Base-by-base conservation (phyloP, 1,139 yeast genomes). In the Arxiozyma telluris region DNA sequence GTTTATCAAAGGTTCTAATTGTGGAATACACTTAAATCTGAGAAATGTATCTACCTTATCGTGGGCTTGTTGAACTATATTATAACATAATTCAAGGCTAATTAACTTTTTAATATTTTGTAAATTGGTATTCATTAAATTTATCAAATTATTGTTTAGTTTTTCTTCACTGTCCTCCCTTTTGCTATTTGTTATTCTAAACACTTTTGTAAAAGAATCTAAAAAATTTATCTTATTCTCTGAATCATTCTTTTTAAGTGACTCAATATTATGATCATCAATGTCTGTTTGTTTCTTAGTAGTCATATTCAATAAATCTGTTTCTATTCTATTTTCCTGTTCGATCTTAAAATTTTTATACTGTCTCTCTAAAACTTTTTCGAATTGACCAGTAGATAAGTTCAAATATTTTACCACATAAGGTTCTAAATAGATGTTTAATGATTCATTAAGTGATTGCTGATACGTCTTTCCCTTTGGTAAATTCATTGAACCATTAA, bases 201-300 rank as follows among this genome's bases (percentile, higher is more conserved):
- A 76, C 15, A 84, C 83, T 60, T 82, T 84, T 34, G 82, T 79
- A 67, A 85, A 85, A 62, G 83, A 79, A 43, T 82, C 72, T 53
- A 82, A 71, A 56, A 74, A 65, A 51, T 68, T 73, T 51, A 67
- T 67, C 56, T 71, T 73, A 52, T 69, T 54, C 44, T 50, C 44
- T 47, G 51, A 15, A 17, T 51, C 23, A 38, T 34, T 30, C 18
- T 25, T 25, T 20, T 34, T 45, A 45, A 25, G 12, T 15, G 41
- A 18, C 1, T 23, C 44, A 23, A n/a, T 34, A 17, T 18, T 47
- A 8, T 41, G 30, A 18, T 45, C 42, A 17, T 17, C 21, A n/a
- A 58, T 8, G n/a, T 51, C 47, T 7, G 46, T 17, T 22, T 50
- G 42, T 11, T 18, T 23, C 5, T 50, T 47, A 1, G 55, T 41